Base-by-base conservation (phyloP, 768 basidiomycete genomes). In the Suillus brevipes region DNA sequence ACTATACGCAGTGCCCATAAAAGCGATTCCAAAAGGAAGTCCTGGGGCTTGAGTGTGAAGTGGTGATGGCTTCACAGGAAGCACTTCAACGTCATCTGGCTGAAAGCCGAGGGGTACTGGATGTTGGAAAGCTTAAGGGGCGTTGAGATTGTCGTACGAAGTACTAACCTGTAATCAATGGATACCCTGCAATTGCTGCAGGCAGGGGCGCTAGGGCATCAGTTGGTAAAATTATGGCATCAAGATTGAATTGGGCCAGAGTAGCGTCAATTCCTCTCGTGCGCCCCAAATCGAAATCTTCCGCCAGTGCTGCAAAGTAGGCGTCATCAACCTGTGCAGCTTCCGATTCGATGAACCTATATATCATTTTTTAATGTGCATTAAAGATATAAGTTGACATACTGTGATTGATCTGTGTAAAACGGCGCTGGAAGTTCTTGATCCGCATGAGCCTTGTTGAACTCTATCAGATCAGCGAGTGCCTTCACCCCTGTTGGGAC, bases 401-500 rank as follows among this genome's bases (percentile, higher is more conserved):
- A 52, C 50, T 25, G 50, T 1, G 50, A 74, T 62, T 79, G 78
- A 50, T 69, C 68, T 0, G 68, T 69, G 61, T 75, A 78, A 65
- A 70, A 70, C 1, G 75, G 71, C 12, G 72, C 12, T 14, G 73
- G 64, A 6, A 74, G 71, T 68, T 88, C 86, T 20, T 84, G 75
- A 6, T 76, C 72, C 1, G 83, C 77, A 63, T 88, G 79, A 2
- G 77, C 78, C 53, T 79, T 74, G 70, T 88, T 80, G 74, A 87
- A 88, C 40, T 70, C 72, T 42, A 88, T 87, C 56, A 88, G 68
- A 60, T 86, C 84, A 3, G 81, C 85, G 4, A 88, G 79, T n/a
- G 72, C 82, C 36, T 78, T 77, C 25, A 88, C 86, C 7, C 86
- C 86, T 1, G 87, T 83, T 0, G 87, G 87, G 34, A 85, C 84